A percentile compares a stretch with the other conserved stretches of the same genome.
These are phyloP conservation scores for Boletus coccyginus DNA, from an alignment of 768 basidiomycete genomes.

Conservation along the genomic window DNA sequence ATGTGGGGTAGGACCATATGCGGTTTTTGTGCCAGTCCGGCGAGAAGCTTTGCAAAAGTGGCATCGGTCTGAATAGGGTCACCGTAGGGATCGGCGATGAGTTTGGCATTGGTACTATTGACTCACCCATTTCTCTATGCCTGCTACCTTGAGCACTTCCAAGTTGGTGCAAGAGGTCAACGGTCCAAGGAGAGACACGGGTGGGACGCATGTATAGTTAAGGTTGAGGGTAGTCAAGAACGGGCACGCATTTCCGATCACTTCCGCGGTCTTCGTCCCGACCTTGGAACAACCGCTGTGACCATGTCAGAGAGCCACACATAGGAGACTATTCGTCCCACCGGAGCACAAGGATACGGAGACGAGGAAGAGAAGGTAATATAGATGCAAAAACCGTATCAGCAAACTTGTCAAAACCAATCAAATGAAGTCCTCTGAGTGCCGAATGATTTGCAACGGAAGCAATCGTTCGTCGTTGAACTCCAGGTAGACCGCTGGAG, in stretches of 20 bases:
- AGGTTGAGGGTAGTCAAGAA: slow-evolving; percentile 51
- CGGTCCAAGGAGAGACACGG: slow-evolving; percentile 45
- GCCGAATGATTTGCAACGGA: slow-evolving; percentile 34
- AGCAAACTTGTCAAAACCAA: slow-evolving; percentile 48
- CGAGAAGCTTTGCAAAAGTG: slow-evolving; percentile 46
- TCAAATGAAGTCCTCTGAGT: slow-evolving; percentile 49
- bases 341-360: slow-evolving; percentile 55
- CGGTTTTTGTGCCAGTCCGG: slow-evolving; percentile 16
- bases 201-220: slow-evolving; percentile 56
- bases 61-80: slow-evolving; percentile 50
- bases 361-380: slow-evolving; percentile 41
- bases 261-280: slow-evolving; percentile 45
- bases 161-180: slow-evolving; percentile 38
- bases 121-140: slow-evolving; percentile 59
- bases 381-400: slow-evolving; percentile 52
- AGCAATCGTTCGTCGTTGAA: slow-evolving; percentile 47
- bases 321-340: slow-evolving; percentile 27
- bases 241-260: slow-evolving; percentile 41
- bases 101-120: background rate
- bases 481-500: slow-evolving; percentile 48
- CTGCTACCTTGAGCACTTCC: slow-evolving; percentile 60
- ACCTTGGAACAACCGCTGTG: slow-evolving; percentile 61
- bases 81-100: background rate
- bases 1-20: slow-evolving; percentile 39
- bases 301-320: slow-evolving; percentile 13